Base-by-base conservation (phyloP, 495 filamentous ascomycete species). In the Recurvomyces mirabilis region DNA sequence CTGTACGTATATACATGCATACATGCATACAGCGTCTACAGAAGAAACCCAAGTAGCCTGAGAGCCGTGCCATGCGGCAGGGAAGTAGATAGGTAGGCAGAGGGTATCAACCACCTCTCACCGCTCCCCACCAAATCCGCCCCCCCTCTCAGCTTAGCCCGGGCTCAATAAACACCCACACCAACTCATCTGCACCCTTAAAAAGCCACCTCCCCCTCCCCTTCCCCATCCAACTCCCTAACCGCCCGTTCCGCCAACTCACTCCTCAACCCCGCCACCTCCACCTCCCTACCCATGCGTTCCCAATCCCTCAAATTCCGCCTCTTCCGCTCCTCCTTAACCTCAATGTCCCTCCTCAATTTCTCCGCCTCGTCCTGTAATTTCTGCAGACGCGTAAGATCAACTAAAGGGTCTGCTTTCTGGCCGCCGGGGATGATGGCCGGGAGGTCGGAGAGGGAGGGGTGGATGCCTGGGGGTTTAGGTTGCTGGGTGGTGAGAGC, bases 161-260 rank as follows among this genome's bases (percentile, higher is more conserved):
- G n/a, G n/a, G n/a, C n/a, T n/a, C n/a, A n/a, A n/a, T n/a, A n/a
- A n/a, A n/a, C n/a, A n/a, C n/a, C n/a, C n/a, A n/a, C n/a, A n/a
- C n/a, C n/a, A n/a, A n/a, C n/a, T n/a, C n/a, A n/a, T n/a, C n/a
- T n/a, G n/a, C n/a, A n/a, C n/a, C n/a, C n/a, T n/a, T n/a, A n/a
- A 57, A 60, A 28, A 65, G 65, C 28, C 62, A 4, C 39, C 26
- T 10, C 15, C 7, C 38, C 38, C 38, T 14, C 24, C 9, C 6
- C 64, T 47, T 78, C 75, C 29, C 67, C 67, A 53, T 74, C 75
- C 29, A 73, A 63, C 44, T 74, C 68, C 33, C 69, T 63, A 44
- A 82, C 52, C 45, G 75, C 67, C n/a, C 69, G 62, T 54, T 81
- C 78, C 1, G 77, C 76, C 38, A 81, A 53, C 43, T 80, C 75